Evolutionary conservation across 345 rosid species (phyloP), one percentile per base, ranked within the genome.

Genomic region (Tarenaya hassleriana): DNA sequence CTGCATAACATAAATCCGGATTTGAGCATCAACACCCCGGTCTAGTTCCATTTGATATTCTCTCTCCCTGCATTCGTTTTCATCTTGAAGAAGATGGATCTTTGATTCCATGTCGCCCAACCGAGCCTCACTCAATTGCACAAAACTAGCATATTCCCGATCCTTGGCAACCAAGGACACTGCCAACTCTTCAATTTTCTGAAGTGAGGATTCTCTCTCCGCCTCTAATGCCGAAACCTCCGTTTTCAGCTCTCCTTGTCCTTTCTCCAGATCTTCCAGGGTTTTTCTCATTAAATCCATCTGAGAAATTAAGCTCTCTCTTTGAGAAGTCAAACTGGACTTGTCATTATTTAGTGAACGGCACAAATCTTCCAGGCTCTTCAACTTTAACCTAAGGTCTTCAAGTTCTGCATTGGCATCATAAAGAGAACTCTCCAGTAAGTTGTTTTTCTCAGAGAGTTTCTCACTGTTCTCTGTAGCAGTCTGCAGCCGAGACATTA

Each of bases 321-420:
- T 73, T 34, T 64, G 72, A 18, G 45, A 38, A 41, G 58, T 62
- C 58, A 86, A 66, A 47, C 66, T 56, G 7, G 69, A 75, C 65
- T 76, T 82, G 64, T 82, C 80, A 60, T 67, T 69, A 61, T 66
- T 81, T 52, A 80, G 82, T 69, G 55, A 55, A 34, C 55, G 41
- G 55, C 63, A 80, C 17, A 69, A 75, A 49, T 76, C 74, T 64
- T 78, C 83, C 31, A 82, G 47, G 50, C 73, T 69, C 63, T 61
- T 80, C 12, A 63, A 67, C 32, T 69, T 78, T 45, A 37, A 55
- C 69, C 67, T 69, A 60, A 63, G 59, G 20, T 55, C 75, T 63
- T 80, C 82, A 62, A 78, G 70, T 68, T 80, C 85, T 13, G 73
- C 76, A 72, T 69, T 74, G 32, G 82, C 73, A 66, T 76, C 88